A percentile compares a stretch with the other conserved stretches of the same genome.
Evolutionary conservation across 257 asterid genomes (phyloP).

Genomic region (Fraxinus pennsylvanica): DNA sequence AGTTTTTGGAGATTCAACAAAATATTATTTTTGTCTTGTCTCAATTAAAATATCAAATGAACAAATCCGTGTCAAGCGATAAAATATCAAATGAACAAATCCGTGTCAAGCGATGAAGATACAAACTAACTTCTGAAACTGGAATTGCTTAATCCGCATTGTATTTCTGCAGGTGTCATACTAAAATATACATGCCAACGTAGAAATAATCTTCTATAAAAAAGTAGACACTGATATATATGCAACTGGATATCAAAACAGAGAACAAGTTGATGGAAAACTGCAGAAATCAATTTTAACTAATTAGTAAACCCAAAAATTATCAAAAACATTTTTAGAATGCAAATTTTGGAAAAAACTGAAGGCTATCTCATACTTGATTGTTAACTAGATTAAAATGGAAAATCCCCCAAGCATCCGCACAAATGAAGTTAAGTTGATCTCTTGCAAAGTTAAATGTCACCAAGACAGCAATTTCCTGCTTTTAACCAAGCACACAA

Average conservation of each 20-base stretch:
- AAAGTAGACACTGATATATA: not conserved
- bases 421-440: not conserved
- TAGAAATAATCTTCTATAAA: too few species aligned
- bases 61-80: too few species aligned
- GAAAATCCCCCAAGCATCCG: not conserved
- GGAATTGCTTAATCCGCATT: too few species aligned
- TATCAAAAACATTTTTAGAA: not conserved
- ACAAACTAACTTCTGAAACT: too few species aligned
- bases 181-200: too few species aligned
- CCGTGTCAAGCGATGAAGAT: too few species aligned
- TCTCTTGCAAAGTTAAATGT: not conserved
- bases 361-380: not conserved
- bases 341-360: not conserved
- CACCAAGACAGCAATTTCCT: not conserved
- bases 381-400: not conserved
- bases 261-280: not conserved
- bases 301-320: not conserved
- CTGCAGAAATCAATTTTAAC: not conserved
- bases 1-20: too few species aligned
- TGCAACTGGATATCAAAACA: not conserved
- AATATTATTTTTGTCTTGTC: too few species aligned
- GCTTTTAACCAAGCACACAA: conserved; percentile 17
- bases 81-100: too few species aligned
- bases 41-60: too few species aligned
- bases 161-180: too few species aligned